Evolutionary conservation across 768 basidiomycete genomes (phyloP), one percentile per base, ranked within the genome.

Genomic region (Mycena metata): DNA sequence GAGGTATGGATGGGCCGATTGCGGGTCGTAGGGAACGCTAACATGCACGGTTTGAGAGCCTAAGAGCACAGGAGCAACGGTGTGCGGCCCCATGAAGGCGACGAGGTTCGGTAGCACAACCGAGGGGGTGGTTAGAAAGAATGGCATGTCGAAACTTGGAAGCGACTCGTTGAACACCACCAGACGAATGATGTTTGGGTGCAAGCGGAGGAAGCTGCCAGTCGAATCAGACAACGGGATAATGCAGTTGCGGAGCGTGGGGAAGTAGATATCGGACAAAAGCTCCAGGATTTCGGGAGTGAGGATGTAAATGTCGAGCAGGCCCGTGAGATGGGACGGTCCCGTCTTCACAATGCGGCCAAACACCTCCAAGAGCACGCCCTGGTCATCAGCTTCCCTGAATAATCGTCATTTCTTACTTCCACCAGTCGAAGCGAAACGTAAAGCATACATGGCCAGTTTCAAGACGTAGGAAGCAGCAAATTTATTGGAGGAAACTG

Each of bases 131-230:
- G 41, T 12, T 4, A 12, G n/a, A 23, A n/a, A 24, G 13, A 19
- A 52, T 5, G 35, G n/a, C n/a, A n/a, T 12, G 10, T 51, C 23
- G 36, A 21, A 41, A 1, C 3, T 8, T 16, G n/a, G n/a, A n/a
- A n/a, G n/a, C n/a, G n/a, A n/a, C n/a, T 61, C 47, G n/a, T 17
- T 33, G 5, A n/a, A 47, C 3, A 66, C n/a, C 4, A 66, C 50
- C 4, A 66, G 47, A 0, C 24, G 50, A 13, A 19, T 21, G 23
- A 66, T 19, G 10, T 9, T 21, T 17, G 33, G 36, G 23, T 63
- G 51, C 10, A 42, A 9, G 15, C 30, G 51, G 5, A 63, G 26
- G 21, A 63, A 63, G 17, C 21, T 11, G 17, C 21, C 30, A 15
- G 61, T 17, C n/a, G 5, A 19, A 0, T 13, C 4, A 5, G 15